Evolutionary conservation across 257 asterid genomes (phyloP).

Genomic region (Solanum acaule): DNA sequence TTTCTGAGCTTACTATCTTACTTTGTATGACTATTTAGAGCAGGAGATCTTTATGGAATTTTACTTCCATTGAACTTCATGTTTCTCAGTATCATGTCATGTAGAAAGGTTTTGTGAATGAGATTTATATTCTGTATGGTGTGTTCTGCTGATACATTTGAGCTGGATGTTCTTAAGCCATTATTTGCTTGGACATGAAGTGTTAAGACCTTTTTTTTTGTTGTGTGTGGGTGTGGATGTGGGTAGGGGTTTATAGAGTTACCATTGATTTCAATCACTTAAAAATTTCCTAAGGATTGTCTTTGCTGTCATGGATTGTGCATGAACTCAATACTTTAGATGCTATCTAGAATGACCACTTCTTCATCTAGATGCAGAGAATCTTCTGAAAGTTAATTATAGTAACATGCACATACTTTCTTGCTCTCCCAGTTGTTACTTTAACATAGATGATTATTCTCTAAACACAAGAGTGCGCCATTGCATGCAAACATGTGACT

Average conservation of each 20-base stretch:
- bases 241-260: background rate
- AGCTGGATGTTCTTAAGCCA: background rate
- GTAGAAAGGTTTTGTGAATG: background rate
- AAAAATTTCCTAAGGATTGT: background rate
- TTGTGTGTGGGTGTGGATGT: background rate
- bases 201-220: background rate
- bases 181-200: background rate
- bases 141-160: background rate
- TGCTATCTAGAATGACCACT: background rate
- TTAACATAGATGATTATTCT: background rate
- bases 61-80: background rate
- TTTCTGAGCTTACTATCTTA: background rate
- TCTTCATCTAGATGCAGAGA: background rate
- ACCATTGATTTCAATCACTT: background rate
- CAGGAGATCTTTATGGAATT: background rate
- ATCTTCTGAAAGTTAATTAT: background rate
- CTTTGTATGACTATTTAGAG: background rate
- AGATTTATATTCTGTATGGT: background rate
- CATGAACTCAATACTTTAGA: background rate
- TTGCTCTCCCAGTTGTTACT: background rate
- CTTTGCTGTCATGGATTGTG: background rate
- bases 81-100: background rate
- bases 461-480: background rate
- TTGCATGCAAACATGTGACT: background rate
- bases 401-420: background rate